Percentiles rank a stretch among this genome's conserved stretches.
phyloP scores from a whole-genome alignment of 768 basidiomycete genomes.

The Ramaria rubella region DNA sequence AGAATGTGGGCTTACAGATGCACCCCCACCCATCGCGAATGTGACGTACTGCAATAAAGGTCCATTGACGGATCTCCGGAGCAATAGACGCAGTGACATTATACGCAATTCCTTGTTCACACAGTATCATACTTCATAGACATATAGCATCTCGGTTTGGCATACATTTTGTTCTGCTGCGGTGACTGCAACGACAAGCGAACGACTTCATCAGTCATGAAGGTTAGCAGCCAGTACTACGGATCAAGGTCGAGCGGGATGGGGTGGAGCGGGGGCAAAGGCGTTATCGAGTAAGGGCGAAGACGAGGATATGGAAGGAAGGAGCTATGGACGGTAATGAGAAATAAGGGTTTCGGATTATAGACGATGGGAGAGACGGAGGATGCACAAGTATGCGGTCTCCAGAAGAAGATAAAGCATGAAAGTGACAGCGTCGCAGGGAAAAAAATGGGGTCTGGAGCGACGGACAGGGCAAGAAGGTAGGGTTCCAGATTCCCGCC shows the following conservation, averaged over 20 bases:
- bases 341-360: not conserved
- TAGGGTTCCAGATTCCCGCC: not conserved
- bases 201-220: not conserved
- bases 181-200: not conserved
- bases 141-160: not conserved
- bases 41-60: not conserved
- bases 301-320: not conserved
- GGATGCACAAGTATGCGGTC: not conserved
- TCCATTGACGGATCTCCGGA: not conserved
- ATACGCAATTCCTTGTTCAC: not conserved
- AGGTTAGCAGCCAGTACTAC: not conserved
- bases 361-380: not conserved
- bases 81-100: not conserved
- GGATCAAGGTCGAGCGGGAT: not conserved
- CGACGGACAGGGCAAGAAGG: not conserved
- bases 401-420: slow-evolving; percentile 1
- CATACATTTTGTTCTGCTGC: slow-evolving; percentile 4
- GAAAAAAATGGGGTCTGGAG: not conserved
- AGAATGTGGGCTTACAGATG: slow-evolving; percentile 48
- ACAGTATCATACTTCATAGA: not conserved
- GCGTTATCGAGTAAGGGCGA: not conserved
- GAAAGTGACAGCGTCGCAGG: not conserved
- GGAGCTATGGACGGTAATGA: slow-evolving; percentile 1
- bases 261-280: not conserved
- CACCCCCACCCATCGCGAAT: not conserved